A percentile compares a stretch with the other conserved stretches of the same genome.
Conservation (phyloP, 345 rosid species). For the Gossypioides kirkii region DNA sequence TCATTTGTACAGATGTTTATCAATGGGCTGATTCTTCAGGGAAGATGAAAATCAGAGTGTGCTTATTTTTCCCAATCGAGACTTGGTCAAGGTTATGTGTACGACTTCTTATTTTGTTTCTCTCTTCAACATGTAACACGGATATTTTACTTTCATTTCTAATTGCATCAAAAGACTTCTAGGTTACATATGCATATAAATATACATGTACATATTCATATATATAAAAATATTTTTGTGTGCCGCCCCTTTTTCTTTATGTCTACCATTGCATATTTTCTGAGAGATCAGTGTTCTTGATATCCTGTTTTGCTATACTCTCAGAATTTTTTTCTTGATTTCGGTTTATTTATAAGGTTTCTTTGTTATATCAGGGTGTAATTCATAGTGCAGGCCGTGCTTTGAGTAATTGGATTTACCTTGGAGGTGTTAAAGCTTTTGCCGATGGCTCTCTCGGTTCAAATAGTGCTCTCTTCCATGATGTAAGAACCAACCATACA, state of each 20-base stretch:
- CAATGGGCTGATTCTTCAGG: conserved; percentile 74
- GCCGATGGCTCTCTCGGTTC: conserved; percentile 92
- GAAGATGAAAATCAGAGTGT: conserved; percentile 74
- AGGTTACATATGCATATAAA: not conserved
- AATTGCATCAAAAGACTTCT: not conserved
- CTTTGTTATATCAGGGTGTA: conserved; percentile 39
- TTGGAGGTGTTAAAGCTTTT: conserved; percentile 92
- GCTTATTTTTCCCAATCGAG: conserved; percentile 81
- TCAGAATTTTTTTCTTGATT: not conserved
- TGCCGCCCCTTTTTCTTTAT: not conserved
- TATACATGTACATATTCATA: not conserved
- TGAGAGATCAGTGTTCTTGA: not conserved
- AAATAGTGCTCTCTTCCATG: conserved; percentile 78
- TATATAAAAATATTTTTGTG: not conserved
- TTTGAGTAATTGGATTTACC: conserved; percentile 66
- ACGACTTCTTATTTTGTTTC: conserved; percentile 25
- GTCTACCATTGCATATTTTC: not conserved
- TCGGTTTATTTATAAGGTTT: not conserved
- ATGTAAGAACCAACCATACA: conserved; percentile 40
- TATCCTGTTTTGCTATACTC: not conserved
- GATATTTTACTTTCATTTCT: conserved; percentile 1
- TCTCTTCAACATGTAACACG: not conserved
- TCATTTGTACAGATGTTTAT: conserved; percentile 59
- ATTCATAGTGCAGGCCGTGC: conserved; percentile 41
- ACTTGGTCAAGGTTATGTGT: conserved; percentile 71